These are phyloP conservation scores for Suillus decipiens DNA, from an alignment of 768 basidiomycete species.

Conservation along the genomic window DNA sequence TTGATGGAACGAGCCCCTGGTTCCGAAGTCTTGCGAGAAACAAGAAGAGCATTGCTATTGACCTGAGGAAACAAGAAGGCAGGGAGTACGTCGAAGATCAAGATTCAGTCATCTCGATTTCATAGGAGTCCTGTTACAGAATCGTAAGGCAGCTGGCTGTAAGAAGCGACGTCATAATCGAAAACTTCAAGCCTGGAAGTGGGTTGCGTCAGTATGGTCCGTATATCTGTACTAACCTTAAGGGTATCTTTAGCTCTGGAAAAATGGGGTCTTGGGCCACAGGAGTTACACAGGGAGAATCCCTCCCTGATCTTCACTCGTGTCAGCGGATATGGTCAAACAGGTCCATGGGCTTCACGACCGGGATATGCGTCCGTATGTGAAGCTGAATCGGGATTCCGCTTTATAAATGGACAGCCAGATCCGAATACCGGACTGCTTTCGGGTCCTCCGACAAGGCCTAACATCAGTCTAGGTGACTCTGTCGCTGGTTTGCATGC, in stretches of 20 bases:
- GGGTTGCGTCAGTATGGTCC: constrained; percentile 23
- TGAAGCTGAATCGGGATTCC: constrained; percentile 74
- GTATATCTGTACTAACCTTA: neutral
- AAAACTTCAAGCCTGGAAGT: constrained; percentile 81
- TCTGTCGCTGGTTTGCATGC: constrained; percentile 73
- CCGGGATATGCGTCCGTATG: constrained; percentile 77
- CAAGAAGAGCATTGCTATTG: constrained; percentile 74
- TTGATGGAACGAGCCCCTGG: constrained; percentile 74
- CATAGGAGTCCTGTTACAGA: constrained; percentile 33
- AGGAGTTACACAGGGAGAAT: constrained; percentile 66
- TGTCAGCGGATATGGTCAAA: constrained; percentile 76
- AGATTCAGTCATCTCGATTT: neutral
- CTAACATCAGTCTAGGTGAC: constrained; percentile 74
- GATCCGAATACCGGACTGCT: constrained; percentile 54
- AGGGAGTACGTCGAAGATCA: constrained; percentile 37
- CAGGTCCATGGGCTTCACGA: constrained; percentile 69
- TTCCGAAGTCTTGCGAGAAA: constrained; percentile 71
- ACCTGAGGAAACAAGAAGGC: constrained; percentile 61
- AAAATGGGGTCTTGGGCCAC: constrained; percentile 66
- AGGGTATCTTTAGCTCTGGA: constrained; percentile 51
- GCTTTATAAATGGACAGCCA: constrained; percentile 69
- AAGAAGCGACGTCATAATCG: constrained; percentile 65
- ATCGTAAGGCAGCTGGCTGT: constrained; percentile 61
- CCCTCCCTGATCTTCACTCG: constrained; percentile 90
- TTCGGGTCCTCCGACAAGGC: constrained; percentile 64